A percentile compares a stretch with the other conserved stretches of the same genome.
Conservation (phyloP, 1,284 basidiomycete species). For the Leucoagaricus sp. region DNA sequence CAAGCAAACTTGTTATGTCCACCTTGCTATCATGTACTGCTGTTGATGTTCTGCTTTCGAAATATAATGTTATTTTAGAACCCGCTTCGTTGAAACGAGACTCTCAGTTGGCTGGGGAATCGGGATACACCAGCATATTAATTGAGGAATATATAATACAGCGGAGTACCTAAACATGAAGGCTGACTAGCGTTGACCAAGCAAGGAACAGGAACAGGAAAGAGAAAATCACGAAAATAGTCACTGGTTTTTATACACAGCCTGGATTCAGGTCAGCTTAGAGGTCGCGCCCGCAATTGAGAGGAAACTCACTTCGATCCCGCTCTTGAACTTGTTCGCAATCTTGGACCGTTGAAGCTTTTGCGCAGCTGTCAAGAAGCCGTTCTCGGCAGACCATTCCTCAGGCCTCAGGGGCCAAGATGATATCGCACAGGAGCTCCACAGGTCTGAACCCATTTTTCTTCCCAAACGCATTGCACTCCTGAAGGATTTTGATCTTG, state of each 20-base stretch:
- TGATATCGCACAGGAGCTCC: constrained; percentile 78
- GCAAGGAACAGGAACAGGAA: too few species aligned
- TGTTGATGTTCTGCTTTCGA: too few species aligned
- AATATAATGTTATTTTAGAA: too few species aligned
- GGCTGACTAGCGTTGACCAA: too few species aligned
- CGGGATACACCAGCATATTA: too few species aligned
- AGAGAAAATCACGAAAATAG: neutral
- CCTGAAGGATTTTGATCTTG: constrained; percentile 68
- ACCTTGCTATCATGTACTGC: too few species aligned
- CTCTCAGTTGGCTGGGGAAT: too few species aligned
- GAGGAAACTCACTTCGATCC: constrained; percentile 62
- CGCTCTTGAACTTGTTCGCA: constrained; percentile 60
- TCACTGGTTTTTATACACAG: constrained; percentile 6
- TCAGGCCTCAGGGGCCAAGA: constrained; percentile 80
- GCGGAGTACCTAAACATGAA: too few species aligned
- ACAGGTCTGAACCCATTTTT: constrained; percentile 84
- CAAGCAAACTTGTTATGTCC: too few species aligned
- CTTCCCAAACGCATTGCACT: constrained; percentile 80
- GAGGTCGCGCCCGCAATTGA: neutral
- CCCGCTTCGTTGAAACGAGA: too few species aligned
- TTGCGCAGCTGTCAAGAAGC: constrained; percentile 87
- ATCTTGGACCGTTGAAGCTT: constrained; percentile 83
- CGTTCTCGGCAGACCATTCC: constrained; percentile 91
- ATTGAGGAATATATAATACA: too few species aligned
- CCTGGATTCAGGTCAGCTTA: neutral